A percentile compares a stretch with the other conserved stretches of the same genome.
Conservation (phyloP, 371 early-diverging fungal species). For the Rhizopus delemar region DNA sequence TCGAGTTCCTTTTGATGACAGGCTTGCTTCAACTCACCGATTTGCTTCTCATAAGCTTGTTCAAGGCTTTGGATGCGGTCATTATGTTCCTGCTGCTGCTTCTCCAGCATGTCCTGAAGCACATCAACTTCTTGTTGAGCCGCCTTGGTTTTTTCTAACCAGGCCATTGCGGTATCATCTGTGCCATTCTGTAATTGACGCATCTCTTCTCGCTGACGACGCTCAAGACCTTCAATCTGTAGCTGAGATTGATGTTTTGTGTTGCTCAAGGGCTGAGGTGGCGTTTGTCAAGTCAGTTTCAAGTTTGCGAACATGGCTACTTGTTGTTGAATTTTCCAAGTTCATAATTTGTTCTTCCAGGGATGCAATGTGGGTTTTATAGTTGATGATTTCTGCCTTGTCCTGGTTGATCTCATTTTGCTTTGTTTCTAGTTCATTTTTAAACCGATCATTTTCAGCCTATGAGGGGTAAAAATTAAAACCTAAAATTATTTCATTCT, state of each 20-base stretch:
- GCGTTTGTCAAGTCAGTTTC: conserved; percentile 31
- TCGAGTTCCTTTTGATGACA: conserved; percentile 21
- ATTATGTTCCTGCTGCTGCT: conserved; percentile 19
- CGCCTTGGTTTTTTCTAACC: conserved; percentile 43
- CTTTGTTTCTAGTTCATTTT: conserved; percentile 2
- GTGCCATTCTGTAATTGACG: conserved; percentile 39
- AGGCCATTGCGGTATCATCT: conserved; percentile 47
- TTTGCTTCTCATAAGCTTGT: conserved; percentile 13
- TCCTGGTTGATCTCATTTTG: conserved; percentile 6
- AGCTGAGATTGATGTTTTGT: conserved; percentile 28
- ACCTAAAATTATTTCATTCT: too few relatives aligned
- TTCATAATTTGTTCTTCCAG: conserved; percentile 12
- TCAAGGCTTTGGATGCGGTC: conserved; percentile 12
- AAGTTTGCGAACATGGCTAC: conserved; percentile 31
- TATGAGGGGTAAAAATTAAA: neutral
- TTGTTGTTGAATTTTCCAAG: conserved; percentile 26
- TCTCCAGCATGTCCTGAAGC: conserved; percentile 22
- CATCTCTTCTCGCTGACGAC: conserved; percentile 43
- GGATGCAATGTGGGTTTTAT: conserved; percentile 6
- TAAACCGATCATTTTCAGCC: conserved; percentile 14
- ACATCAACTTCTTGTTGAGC: conserved; percentile 38
- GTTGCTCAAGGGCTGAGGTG: conserved; percentile 27
- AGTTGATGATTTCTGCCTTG: conserved; percentile 8
- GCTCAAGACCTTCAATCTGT: conserved; percentile 31
- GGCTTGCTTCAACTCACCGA: conserved; percentile 8